Conservation (phyloP, 2,329 filamentous ascomycete species). For the Talaromyces sp. region DNA sequence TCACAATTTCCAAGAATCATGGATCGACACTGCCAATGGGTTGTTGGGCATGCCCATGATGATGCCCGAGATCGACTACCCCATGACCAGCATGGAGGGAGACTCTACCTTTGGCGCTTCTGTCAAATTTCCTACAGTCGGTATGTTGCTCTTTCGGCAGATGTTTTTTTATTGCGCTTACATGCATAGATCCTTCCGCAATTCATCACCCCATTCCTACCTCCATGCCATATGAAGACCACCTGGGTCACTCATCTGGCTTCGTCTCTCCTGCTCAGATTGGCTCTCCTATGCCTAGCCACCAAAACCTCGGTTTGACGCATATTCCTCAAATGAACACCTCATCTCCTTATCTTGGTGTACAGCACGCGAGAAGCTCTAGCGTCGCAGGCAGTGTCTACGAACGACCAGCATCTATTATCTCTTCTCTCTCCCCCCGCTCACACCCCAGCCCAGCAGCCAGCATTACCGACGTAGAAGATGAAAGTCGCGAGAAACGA, state of each 20-base stretch:
- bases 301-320: conserved; percentile 28
- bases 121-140: conserved; percentile 37
- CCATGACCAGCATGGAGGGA: conserved; percentile 46
- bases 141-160: not conserved
- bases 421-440: conserved; percentile 65
- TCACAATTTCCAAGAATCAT: conserved; percentile 58
- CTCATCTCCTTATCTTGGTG: conserved; percentile 64
- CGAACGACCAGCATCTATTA: conserved; percentile 64
- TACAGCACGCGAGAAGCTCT: conserved; percentile 18
- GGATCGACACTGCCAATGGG: conserved; percentile 52
- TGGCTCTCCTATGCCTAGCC: conserved; percentile 32
- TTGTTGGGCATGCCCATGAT: conserved; percentile 57
- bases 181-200: conserved; percentile 12
- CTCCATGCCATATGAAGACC: conserved; percentile 36
- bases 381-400: conserved; percentile 6
- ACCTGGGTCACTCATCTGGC: conserved; percentile 28
- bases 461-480: conserved; percentile 59
- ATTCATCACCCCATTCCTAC: conserved; percentile 26
- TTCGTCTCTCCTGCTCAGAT: conserved; percentile 36
- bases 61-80: conserved; percentile 55
- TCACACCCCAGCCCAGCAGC: conserved; percentile 58
- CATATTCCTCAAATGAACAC: conserved; percentile 24
- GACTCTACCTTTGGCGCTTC: conserved; percentile 40
- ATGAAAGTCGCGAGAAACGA: conserved; percentile 61
- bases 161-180: not conserved